Evolutionary conservation across 805 yeast species (phyloP).

Genomic region (Starmerella powellii): DNA sequence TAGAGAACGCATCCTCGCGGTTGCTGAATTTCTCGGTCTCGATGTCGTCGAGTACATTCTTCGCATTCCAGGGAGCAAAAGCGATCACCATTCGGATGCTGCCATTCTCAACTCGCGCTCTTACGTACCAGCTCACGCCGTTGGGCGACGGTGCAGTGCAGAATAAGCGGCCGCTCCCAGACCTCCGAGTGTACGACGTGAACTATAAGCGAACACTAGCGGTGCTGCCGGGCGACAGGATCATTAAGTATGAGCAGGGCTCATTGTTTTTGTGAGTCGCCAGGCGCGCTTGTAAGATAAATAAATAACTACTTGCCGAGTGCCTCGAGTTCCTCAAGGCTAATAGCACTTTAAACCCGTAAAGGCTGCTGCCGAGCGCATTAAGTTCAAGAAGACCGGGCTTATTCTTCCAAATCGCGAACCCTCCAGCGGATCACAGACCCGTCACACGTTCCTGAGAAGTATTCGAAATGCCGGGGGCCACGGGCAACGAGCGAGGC

Average conservation of each 20-base stretch:
- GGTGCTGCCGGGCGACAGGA: slow-evolving; percentile 31
- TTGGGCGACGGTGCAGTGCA: slow-evolving; percentile 22
- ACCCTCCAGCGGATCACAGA: slow-evolving; percentile 43
- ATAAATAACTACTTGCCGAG: not conserved
- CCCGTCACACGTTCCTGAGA: slow-evolving; percentile 58
- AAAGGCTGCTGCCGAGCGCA: no score
- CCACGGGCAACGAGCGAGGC: slow-evolving; percentile 44
- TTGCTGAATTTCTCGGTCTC: slow-evolving; percentile 50
- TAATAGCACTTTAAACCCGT: no score
- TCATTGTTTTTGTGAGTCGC: slow-evolving; percentile 11
- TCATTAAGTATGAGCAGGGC: slow-evolving; percentile 16
- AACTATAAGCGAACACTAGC: slow-evolving; percentile 54
- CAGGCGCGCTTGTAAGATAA: not conserved
- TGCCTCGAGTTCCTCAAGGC: no score
- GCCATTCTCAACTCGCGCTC: slow-evolving; percentile 43
- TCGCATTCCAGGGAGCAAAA: slow-evolving; percentile 32
- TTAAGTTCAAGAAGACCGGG: no score
- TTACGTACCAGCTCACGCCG: slow-evolving; percentile 26
- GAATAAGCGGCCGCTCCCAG: slow-evolving; percentile 38
- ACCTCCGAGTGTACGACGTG: slow-evolving; percentile 52
- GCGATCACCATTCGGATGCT: slow-evolving; percentile 36
- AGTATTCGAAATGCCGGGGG: slow-evolving; percentile 36
- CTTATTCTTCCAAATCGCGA: not conserved
- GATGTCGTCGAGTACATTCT: slow-evolving; percentile 33
- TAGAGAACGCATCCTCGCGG: slow-evolving; percentile 68